Evolutionary conservation across 2,329 filamentous ascomycete species (phyloP).

Genomic region (Scedosporium aurantiacum): DNA sequence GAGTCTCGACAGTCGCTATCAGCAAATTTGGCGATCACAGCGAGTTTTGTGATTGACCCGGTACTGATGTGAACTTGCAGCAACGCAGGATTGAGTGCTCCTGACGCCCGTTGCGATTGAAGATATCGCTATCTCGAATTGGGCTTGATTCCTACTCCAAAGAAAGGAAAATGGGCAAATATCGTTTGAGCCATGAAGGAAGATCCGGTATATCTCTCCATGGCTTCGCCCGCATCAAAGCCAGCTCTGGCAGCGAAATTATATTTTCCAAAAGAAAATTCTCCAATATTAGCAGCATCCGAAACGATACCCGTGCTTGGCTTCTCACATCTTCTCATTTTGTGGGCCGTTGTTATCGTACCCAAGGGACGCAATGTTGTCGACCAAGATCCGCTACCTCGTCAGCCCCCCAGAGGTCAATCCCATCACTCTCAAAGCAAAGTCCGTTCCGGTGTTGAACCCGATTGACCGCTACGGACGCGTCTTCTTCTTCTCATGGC

Average conservation of each 20-base stretch:
- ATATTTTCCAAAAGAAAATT: too few species aligned
- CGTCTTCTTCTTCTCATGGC: slow-evolving; percentile 83
- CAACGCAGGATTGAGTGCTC: not conserved
- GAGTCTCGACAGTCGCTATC: not conserved
- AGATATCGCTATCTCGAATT: not conserved
- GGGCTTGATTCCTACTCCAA: too few species aligned
- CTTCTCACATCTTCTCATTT: not conserved
- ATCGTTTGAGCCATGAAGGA: not conserved
- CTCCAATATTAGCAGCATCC: too few species aligned
- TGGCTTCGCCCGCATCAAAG: not conserved
- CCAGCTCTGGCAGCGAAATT: not conserved
- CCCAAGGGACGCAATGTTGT: not conserved
- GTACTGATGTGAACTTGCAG: not conserved
- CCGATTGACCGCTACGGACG: slow-evolving; percentile 69
- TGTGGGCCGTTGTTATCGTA: not conserved
- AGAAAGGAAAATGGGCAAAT: too few species aligned
- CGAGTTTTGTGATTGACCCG: not conserved
- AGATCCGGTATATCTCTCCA: not conserved
- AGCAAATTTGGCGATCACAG: too few species aligned
- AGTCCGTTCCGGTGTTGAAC: slow-evolving; percentile 69
- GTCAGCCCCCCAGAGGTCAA: slow-evolving; percentile 54
- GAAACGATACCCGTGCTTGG: too few species aligned
- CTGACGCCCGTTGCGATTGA: not conserved
- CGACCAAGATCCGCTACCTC: slow-evolving; percentile 20
- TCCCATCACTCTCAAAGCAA: slow-evolving; percentile 73